Base-by-base conservation (phyloP, 306 rosid genomes). In the Aeschynomene evenia region DNA sequence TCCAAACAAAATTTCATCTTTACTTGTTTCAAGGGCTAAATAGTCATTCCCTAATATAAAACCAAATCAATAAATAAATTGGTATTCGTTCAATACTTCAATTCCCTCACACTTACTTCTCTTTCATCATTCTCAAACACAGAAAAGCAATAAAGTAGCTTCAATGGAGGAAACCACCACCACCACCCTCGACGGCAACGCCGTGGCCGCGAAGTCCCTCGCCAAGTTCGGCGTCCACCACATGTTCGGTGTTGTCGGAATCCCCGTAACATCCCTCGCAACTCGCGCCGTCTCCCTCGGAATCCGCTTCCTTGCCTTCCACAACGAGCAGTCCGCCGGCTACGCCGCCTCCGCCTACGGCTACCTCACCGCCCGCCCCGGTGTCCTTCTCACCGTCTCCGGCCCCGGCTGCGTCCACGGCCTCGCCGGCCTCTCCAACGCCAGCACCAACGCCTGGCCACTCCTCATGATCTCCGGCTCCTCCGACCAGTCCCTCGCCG, bases 361-460 rank as follows among this genome's bases (percentile, higher is more conserved):
- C n/a, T 94, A 79, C 70, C 91, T 94, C 52, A 84, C 95, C 3
- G 87, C 81, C 12, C 68, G 84, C 0, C 94, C 99, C 29, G 99
- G 99, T 4, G 81, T 94, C 1, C 90, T 91, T 33, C 96, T 94
- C 29, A 94, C 99, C 5, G 99, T 94, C 7, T 94, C 97, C 4
- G 99, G 92, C 3, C 99, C 97, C 4, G 99, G 99, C 5, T 94
- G 99, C 75, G 95, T 94, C 51, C 99, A 94, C 26, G 99, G 99
- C 22, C 97, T 94, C 3, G 95, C 99, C 0, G 99, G 99, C 1
- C 79, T 94, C 19, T 83, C 99, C 49, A 94, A 94, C 69, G 96
- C 91, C 73, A 71, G 79, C 84, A 71, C 63, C 46, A 94, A 94
- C 56, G 81, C 92, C 11, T 94, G 99, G 99, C 99, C 99, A 8